These are phyloP conservation scores for Leptodontidium sp. DNA, from an alignment of 2,329 filamentous ascomycete species.

Conservation along the genomic window DNA sequence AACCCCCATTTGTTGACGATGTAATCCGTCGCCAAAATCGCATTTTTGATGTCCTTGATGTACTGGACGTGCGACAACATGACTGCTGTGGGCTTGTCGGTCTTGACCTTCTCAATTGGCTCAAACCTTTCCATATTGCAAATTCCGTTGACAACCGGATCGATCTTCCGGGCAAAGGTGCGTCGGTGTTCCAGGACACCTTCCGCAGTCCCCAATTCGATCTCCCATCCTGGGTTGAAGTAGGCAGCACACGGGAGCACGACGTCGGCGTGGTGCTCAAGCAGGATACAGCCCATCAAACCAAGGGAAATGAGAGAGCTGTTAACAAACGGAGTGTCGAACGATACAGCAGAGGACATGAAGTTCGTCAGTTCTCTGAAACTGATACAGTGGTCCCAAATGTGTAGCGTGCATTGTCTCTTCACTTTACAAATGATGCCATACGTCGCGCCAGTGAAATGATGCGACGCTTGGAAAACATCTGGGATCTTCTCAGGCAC, in stretches of 20 bases:
- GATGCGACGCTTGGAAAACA: conserved; percentile 69
- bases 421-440: conserved; percentile 69
- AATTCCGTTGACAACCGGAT: conserved; percentile 65
- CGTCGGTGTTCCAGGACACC: conserved; percentile 64
- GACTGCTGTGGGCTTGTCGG: conserved; percentile 66
- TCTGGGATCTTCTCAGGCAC: conserved; percentile 54
- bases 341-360: conserved; percentile 43
- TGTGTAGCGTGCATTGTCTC: conserved; percentile 64
- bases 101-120: conserved; percentile 65
- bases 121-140: conserved; percentile 54
- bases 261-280: conserved; percentile 62
- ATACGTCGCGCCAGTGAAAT: conserved; percentile 66
- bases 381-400: conserved; percentile 69
- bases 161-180: conserved; percentile 61
- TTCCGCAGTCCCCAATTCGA: conserved; percentile 66
- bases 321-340: conserved; percentile 40
- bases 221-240: conserved; percentile 71
- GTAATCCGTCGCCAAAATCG: conserved; percentile 68
- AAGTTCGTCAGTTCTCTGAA: conserved; percentile 58
- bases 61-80: conserved; percentile 69
- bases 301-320: conserved; percentile 41
- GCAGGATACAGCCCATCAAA: conserved; percentile 37
- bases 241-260: conserved; percentile 64
- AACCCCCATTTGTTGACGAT: conserved; percentile 74
- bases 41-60: conserved; percentile 69